phyloP scores from a whole-genome alignment of 129 eudicot species.

The Tanacetum coccineum region DNA sequence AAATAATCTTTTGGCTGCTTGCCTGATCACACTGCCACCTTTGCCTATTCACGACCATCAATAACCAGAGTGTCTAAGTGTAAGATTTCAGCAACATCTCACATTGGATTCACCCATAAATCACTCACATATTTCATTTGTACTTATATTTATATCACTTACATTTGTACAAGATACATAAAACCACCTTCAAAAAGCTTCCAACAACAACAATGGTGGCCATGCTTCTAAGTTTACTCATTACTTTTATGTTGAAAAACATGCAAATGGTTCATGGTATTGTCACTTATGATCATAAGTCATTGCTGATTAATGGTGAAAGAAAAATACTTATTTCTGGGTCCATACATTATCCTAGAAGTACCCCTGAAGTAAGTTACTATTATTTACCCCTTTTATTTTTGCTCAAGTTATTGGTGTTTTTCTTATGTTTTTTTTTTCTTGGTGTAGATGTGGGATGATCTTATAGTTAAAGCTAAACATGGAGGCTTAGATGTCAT shows the following conservation, averaged over 20 bases:
- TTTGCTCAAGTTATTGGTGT: not conserved
- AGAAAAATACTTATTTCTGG: constrained; percentile 83
- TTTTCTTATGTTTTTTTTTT: not conserved
- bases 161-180: constrained; percentile 7
- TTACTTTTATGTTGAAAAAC: constrained; percentile 14
- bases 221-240: constrained; percentile 21
- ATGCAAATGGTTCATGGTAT: constrained; percentile 35
- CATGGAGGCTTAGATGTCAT: constrained; percentile 86
- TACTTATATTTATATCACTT: not conserved
- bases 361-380: constrained; percentile 72
- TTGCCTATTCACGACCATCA: constrained; percentile 15
- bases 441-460: constrained; percentile 93
- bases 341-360: constrained; percentile 95
- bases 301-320: constrained; percentile 70
- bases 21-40: constrained; percentile 20
- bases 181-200: not conserved
- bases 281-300: constrained; percentile 74
- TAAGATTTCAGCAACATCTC: constrained; percentile 24
- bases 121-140: constrained; percentile 6
- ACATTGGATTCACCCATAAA: constrained; percentile 18
- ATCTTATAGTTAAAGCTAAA: constrained; percentile 76
- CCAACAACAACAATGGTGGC: constrained; percentile 7
- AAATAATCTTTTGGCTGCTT: constrained; percentile 18
- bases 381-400: not conserved
- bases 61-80: constrained; percentile 24